Evolutionary conservation across 2,329 filamentous ascomycete genomes (phyloP), one percentile per base, ranked within the genome.

Genomic region (Gaeumannomyces sp.): DNA sequence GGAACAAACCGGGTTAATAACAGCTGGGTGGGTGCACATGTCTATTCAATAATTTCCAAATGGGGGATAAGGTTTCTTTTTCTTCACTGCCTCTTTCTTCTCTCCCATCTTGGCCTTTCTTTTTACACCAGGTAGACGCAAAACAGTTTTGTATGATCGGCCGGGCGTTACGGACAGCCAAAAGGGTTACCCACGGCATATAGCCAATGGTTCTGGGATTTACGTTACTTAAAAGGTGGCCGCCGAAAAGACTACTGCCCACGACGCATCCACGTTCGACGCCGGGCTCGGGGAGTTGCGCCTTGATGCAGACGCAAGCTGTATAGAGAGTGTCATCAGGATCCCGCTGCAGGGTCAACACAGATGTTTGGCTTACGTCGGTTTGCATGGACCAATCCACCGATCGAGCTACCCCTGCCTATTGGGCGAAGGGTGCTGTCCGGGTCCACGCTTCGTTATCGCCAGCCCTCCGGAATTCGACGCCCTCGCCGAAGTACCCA

Each of bases 401-500:
- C 45, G 22, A 50, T 10, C 45, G 22, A 50, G 45, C 45, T n/a
- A 50, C 19, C 16, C 5, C 11, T 45, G 19, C 19, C 2, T n/a
- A 33, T 53, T 60, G 72, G 61, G 69, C 67, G 70, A 76, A 76
- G 3, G 65, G 63, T 11, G 77, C 80, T 22, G 79, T 74, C 63
- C 76, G 76, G 65, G 72, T 81, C 88, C 88, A 90, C 14, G 76
- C 75, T 28, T 76, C 80, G 29, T 83, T 82, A 60, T 83, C 80
- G 14, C 83, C 85, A 8, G 78, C 83, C 66, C 77, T 80, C 68
- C 87, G 83, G 71, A 94, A 93, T 73, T 93, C 94, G 29, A 97
- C 92, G 0, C 91, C 92, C 68, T 95, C 89, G 16, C 88, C 90
- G 76, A 99, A 99, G 74, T 98, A 98, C 3, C 95, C 95, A 29